Evolutionary conservation across 1,284 basidiomycete genomes (phyloP), one percentile per base, ranked within the genome.

Genomic region (Puccinia triticina): DNA sequence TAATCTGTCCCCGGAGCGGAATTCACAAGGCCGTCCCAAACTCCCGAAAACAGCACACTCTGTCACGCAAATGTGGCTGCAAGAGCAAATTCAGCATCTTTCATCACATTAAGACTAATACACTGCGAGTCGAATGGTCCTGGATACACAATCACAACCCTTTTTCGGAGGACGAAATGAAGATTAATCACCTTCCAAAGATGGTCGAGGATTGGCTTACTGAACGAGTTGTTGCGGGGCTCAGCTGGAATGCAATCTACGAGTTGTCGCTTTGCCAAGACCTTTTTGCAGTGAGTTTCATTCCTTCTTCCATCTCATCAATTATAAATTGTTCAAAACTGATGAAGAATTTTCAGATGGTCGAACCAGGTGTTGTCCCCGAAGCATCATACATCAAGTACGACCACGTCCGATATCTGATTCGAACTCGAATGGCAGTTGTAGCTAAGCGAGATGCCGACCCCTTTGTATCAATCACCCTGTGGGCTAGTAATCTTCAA

Each of bases 111-210:
- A n/a, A 4, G 1, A 48, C 48, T 21, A 43, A 71, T 26, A 32
- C 69, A 14, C 46, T 72, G 26, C 46, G 32, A 7, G 43, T 72
- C 3, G 18, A 14, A 2, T 72, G 69, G 69, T 12, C 2, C 12
- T 48, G 69, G 43, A 21, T 21, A 3, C 69, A 72, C 69, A 72
- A 72, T 8, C 46, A 72, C 18, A 23, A 72, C n/a, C 69, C 69
- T 23, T 29, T 32, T 46, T 72, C 48, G 0, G 0, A 29, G 0
- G 48, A 50, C 0, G 46, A 72, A 2, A 72, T 72, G 69, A 1
- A 1, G 2, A 32, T 72, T 7, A 26, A 2, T 11, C 5, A 46
- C 0, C 7, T n/a, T 0, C 69, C 69, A 8, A 3, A 29, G 4
- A 40, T 50, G 12, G 46, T 72, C 1, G 10, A 29, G 11, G 12